phyloP scores from a whole-genome alignment of 495 filamentous ascomycete genomes.

The Talaromyces nanjingensis region DNA sequence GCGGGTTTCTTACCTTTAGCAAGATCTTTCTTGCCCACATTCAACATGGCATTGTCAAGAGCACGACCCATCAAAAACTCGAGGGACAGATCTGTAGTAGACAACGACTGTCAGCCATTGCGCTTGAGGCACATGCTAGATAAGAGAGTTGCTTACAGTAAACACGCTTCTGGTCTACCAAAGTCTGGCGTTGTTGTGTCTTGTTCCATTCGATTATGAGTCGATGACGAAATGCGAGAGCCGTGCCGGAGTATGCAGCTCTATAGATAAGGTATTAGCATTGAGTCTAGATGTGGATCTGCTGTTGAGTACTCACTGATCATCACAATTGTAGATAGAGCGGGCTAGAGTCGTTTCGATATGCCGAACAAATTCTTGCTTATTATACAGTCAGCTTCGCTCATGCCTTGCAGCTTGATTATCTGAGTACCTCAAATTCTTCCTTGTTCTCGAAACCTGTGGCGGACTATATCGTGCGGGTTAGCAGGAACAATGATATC shows the following conservation, averaged over 20 bases:
- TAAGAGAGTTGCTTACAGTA: constrained; percentile 55
- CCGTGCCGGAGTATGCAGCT: constrained; percentile 85
- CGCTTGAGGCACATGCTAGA: not conserved
- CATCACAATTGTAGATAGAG: constrained; percentile 97
- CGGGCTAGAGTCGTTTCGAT: constrained; percentile 95
- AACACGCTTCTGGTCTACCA: constrained; percentile 80
- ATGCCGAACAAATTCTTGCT: constrained; percentile 68
- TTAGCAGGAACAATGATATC: not conserved
- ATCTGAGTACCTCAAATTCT: constrained; percentile 52
- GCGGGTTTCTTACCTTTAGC: constrained; percentile 55
- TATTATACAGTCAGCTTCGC: constrained; percentile 42
- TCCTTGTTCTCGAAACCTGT: constrained; percentile 68
- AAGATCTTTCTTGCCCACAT: constrained; percentile 78
- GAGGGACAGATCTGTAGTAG: constrained; percentile 64
- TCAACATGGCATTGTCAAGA: constrained; percentile 97
- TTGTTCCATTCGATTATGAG: constrained; percentile 95
- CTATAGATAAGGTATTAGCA: constrained; percentile 23
- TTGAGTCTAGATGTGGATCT: not conserved
- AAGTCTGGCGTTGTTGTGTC: constrained; percentile 93
- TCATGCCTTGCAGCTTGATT: not conserved
- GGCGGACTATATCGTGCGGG: constrained; percentile 38
- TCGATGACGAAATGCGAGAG: constrained; percentile 85
- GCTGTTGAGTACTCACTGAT: constrained; percentile 42
- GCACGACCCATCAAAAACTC: constrained; percentile 97
- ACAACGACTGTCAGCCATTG: constrained; percentile 11